Conservation (phyloP, 192 early-diverging fungal species). For the Lunasporangiospora selenospora region DNA sequence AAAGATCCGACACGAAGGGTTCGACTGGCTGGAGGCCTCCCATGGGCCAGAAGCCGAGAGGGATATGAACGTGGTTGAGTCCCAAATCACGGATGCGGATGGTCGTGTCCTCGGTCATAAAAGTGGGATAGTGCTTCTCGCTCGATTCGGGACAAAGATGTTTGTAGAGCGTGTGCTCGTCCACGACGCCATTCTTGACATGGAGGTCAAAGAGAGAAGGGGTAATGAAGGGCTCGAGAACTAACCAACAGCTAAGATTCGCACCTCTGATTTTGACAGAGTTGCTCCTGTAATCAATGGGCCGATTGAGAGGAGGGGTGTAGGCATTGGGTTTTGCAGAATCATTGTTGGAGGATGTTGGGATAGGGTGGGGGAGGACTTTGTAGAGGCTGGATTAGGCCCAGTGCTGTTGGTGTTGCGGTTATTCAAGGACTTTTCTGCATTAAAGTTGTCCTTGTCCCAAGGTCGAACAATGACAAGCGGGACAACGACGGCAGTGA, state of each 20-base stretch:
- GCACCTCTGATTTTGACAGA: conserved; percentile 64
- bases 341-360: conserved; percentile 19
- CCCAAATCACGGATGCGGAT: conserved; percentile 56
- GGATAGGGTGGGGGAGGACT: conserved; percentile 6
- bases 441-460: conserved; percentile 16
- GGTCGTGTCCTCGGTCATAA: conserved; percentile 68
- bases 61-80: conserved; percentile 75
- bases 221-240: conserved; percentile 66
- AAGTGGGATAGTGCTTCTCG: conserved; percentile 64
- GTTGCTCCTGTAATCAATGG: conserved; percentile 47
- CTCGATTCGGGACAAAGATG: conserved; percentile 62
- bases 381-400: neutral
- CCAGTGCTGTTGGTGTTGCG: neutral
- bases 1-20: conserved; percentile 66
- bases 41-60: conserved; percentile 77
- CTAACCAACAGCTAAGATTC: conserved; percentile 75
- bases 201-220: conserved; percentile 57
- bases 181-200: conserved; percentile 45
- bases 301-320: conserved; percentile 50
- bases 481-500: conserved; percentile 14
- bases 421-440: neutral
- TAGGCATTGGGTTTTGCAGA: conserved; percentile 38
- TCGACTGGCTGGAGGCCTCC: conserved; percentile 49
- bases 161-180: conserved; percentile 71
- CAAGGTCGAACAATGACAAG: conserved; percentile 20